Base-by-base conservation (phyloP, 2,329 filamentous ascomycete species). In the Lecanicillium sp. region DNA sequence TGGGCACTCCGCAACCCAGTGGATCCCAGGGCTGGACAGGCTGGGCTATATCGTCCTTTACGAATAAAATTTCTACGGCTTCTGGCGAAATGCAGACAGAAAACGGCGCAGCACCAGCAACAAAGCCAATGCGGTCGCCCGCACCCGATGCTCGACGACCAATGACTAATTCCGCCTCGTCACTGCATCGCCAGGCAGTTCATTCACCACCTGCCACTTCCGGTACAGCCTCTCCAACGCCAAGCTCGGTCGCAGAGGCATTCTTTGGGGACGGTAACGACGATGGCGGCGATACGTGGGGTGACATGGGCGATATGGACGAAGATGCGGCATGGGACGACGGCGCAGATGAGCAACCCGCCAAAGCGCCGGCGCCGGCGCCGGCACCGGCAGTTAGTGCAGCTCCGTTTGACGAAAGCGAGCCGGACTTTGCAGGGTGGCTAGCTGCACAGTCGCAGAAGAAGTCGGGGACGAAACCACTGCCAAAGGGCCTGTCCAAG, bases 41-140 rank as follows among this genome's bases (percentile, higher is more conserved):
- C 11, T 98, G 92, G 92, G 92, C 92, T 2, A 95, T 98, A 39
- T 96, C 92, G 0, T 95, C 88, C 2, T 98, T 98, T 56, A 96
- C 92, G 2, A 96, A 96, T 62, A 95, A 95, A 53, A 59, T 96
- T 11, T 81, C 86, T 2, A 65, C 84, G 1, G 88, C 87, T 0
- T 83, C 83, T 8, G 92, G 92, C 14, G 84, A 95, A 41, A 98
- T 98, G 46, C 73, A 90, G 54, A 65, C 71, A 14, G 61, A 68
- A 38, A 70, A 71, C 43, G 64, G 64, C 27, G 57, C 62, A 3
- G 52, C 66, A 3, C 52, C 62, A 1, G 54, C 65, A 11, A 61
- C 71, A 15, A 61, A 62, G 12, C 65, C 66, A 17, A 55, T 62
- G 3, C 48, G 54, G 11, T 60, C 65, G 25, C 70, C 65, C 20